A percentile compares a stretch with the other conserved stretches of the same genome.
Evolutionary conservation across 306 rosid species (phyloP).

Genomic region (Quercus robur): DNA sequence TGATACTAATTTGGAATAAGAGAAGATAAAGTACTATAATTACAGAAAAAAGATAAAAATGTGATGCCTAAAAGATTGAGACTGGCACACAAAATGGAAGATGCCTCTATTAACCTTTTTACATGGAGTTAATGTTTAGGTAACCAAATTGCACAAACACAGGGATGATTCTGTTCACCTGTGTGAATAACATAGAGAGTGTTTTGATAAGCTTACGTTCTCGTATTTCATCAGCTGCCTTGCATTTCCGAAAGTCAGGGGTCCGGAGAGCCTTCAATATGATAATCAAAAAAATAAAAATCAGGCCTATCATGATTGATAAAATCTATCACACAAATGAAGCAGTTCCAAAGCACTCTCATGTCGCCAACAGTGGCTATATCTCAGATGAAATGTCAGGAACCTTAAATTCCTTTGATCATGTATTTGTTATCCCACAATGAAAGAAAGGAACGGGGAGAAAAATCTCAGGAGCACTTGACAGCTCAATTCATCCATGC

Average conservation of each 20-base stretch:
- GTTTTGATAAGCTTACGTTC: constrained; percentile 53
- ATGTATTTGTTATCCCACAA: background rate
- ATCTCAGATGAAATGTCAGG: background rate
- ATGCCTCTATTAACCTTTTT: background rate
- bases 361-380: background rate
- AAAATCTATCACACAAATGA: constrained; percentile 4
- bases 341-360: background rate
- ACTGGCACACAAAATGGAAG: background rate
- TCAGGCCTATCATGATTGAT: constrained; percentile 16
- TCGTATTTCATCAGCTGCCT: constrained; percentile 67
- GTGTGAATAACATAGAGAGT: background rate
- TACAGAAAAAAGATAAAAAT: background rate
- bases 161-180: background rate
- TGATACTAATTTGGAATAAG: background rate
- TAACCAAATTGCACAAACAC: background rate
- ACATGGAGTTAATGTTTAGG: background rate
- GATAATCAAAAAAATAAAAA: constrained; percentile 11
- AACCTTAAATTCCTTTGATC: background rate
- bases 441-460: background rate
- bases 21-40: background rate
- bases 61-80: background rate
- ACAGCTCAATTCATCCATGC: background rate
- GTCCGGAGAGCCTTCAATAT: constrained; percentile 59
- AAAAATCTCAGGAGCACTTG: background rate
- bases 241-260: constrained; percentile 62